Evolutionary conservation across 2,329 filamentous ascomycete genomes (phyloP).

Genomic region (Paraphoma chrysanthemicola): DNA sequence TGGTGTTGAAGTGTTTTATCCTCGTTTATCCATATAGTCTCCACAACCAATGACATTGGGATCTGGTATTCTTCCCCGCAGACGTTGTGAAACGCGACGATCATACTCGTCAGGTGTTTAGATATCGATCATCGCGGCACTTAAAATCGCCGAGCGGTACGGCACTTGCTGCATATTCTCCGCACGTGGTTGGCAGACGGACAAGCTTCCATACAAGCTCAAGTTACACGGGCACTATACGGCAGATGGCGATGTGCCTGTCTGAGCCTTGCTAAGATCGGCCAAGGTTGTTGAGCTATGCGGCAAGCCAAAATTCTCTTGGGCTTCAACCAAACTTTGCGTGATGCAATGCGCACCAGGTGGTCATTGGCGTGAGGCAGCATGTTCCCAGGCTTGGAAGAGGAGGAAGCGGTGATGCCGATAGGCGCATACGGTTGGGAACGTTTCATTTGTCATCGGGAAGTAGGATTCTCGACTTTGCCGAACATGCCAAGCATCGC

Average conservation of each 20-base stretch:
- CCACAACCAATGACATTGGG: neutral
- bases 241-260: neutral
- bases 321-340: too few relatives aligned
- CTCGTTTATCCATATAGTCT: constrained; percentile 6
- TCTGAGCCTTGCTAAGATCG: too few relatives aligned
- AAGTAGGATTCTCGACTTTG: too few relatives aligned
- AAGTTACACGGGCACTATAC: neutral
- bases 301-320: too few relatives aligned
- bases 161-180: neutral
- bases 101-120: neutral
- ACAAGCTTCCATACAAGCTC: neutral
- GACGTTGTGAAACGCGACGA: neutral
- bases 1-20: constrained; percentile 4
- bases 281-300: too few relatives aligned
- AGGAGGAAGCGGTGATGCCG: too few relatives aligned
- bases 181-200: neutral
- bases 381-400: too few relatives aligned
- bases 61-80: constrained; percentile 1
- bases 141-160: neutral
- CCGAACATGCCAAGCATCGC: too few relatives aligned
- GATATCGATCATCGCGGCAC: constrained; percentile 1
- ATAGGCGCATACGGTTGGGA: too few relatives aligned
- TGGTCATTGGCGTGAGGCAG: too few relatives aligned
- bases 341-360: too few relatives aligned
- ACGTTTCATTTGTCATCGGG: too few relatives aligned